A percentile compares a stretch with the other conserved stretches of the same genome.
Conservation (phyloP, 129 eudicot species). For the Ambrosia trifida region DNA sequence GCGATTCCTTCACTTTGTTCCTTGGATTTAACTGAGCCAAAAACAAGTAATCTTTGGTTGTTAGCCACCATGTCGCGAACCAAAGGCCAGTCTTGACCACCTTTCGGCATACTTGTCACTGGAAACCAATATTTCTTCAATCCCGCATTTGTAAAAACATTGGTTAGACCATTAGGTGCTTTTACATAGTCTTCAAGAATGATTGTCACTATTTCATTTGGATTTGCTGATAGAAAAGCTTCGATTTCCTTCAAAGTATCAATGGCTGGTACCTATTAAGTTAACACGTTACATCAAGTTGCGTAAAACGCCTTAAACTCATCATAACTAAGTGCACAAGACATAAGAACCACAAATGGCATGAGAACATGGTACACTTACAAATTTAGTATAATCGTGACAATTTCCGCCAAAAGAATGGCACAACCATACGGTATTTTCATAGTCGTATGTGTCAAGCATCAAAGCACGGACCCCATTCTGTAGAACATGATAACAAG, state of each 20-base stretch:
- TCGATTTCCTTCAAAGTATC: constrained; percentile 75
- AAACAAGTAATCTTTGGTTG: constrained; percentile 80
- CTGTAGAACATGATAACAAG: constrained; percentile 34
- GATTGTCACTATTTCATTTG: constrained; percentile 78
- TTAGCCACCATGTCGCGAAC: constrained; percentile 80
- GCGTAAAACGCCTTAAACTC: background rate
- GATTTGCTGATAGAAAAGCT: constrained; percentile 72
- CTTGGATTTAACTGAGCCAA: constrained; percentile 65
- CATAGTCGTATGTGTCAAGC: constrained; percentile 87
- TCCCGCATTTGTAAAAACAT: constrained; percentile 73
- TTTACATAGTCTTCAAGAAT: constrained; percentile 87
- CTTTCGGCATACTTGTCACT: constrained; percentile 64
- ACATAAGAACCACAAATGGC: background rate
- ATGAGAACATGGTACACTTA: constrained; percentile 41
- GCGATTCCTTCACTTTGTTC: constrained; percentile 90
- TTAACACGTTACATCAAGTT: constrained; percentile 11
- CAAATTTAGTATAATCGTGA: constrained; percentile 74
- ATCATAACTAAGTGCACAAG: background rate
- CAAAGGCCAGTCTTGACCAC: constrained; percentile 85
- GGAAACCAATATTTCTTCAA: constrained; percentile 90
- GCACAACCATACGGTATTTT: constrained; percentile 84
- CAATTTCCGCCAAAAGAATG: constrained; percentile 92
- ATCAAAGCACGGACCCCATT: constrained; percentile 93
- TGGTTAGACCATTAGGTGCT: constrained; percentile 79
- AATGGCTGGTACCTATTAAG: constrained; percentile 58